Conservation (phyloP, 1,284 basidiomycete species). For the Ustilago bromivora region DNA sequence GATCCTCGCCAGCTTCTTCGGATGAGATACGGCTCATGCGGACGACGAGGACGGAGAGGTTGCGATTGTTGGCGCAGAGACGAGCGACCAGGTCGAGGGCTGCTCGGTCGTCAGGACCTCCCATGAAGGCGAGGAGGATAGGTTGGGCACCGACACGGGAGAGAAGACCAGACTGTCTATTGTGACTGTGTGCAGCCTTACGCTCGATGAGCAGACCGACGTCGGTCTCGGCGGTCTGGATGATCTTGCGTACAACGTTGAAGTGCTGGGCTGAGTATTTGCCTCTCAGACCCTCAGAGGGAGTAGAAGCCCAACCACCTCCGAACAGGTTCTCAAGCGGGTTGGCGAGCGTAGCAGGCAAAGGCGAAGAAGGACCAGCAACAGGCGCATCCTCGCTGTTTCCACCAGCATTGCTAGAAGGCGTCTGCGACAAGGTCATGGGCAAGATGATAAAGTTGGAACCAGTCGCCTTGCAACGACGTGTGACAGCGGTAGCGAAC, state of each 20-base stretch:
- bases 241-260: conserved; percentile 82
- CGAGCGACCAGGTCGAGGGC: conserved; percentile 73
- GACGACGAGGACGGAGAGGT: conserved; percentile 48
- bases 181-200: conserved; percentile 70
- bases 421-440: conserved; percentile 74
- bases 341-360: conserved; percentile 46
- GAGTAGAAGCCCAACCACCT: conserved; percentile 34
- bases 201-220: conserved; percentile 85
- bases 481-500: conserved; percentile 78
- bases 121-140: conserved; percentile 88
- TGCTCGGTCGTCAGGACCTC: conserved; percentile 89
- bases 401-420: conserved; percentile 3
- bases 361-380: conserved; percentile 33
- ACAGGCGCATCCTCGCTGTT: conserved; percentile 13
- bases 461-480: conserved; percentile 75
- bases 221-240: conserved; percentile 73
- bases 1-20: conserved; percentile 47
- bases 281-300: conserved; percentile 24
- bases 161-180: conserved; percentile 12
- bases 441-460: conserved; percentile 85
- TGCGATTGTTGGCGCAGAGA: conserved; percentile 53
- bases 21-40: conserved; percentile 46
- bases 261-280: conserved; percentile 70
- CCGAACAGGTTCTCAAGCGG: conserved; percentile 61
- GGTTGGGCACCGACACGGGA: conserved; percentile 70